Percentiles rank a stretch among this genome's conserved stretches.
These are phyloP conservation scores for Ganoderma resinaceum DNA, from an alignment of 1,284 basidiomycete genomes.

Conservation along the genomic window DNA sequence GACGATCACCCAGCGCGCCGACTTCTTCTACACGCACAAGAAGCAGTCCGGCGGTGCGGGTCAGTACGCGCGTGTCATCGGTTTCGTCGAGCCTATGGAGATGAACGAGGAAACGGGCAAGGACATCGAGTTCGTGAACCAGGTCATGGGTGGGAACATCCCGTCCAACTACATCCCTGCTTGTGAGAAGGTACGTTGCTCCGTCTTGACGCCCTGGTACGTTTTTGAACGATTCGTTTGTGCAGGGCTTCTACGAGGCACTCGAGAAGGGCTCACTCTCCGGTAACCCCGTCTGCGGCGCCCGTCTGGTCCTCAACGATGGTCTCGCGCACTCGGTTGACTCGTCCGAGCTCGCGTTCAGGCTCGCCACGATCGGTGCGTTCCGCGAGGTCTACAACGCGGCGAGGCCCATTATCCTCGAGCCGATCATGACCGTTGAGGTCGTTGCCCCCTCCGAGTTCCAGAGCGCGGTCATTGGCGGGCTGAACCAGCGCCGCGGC, in stretches of 20 bases:
- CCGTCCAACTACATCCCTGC: slow-evolving; percentile 94
- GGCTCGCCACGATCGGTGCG: slow-evolving; percentile 89
- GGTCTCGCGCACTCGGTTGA: slow-evolving; percentile 96
- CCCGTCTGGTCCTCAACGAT: slow-evolving; percentile 90
- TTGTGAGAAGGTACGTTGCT: slow-evolving; percentile 81
- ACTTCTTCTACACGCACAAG: slow-evolving; percentile 96
- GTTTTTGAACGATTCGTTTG: background rate
- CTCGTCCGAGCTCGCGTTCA: slow-evolving; percentile 97
- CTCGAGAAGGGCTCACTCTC: slow-evolving; percentile 91
- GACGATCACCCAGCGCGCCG: slow-evolving; percentile 83
- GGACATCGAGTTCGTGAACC: slow-evolving; percentile 89
- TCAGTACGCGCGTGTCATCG: slow-evolving; percentile 94
- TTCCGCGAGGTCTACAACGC: slow-evolving; percentile 91
- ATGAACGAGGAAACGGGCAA: slow-evolving; percentile 81
- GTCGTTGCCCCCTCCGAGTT: slow-evolving; percentile 97
- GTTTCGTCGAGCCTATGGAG: slow-evolving; percentile 93
- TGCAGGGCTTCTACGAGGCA: slow-evolving; percentile 93
- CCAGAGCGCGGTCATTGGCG: slow-evolving; percentile 96
- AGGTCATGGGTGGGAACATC: slow-evolving; percentile 93
- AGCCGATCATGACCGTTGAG: slow-evolving; percentile 99
- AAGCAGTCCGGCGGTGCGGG: slow-evolving; percentile 99
- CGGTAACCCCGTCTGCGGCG: slow-evolving; percentile 90
- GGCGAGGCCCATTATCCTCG: slow-evolving; percentile 85
- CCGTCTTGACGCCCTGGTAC: background rate
- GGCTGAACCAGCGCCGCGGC: slow-evolving; percentile 92